These are phyloP conservation scores for Maudiozyma humilis DNA, from an alignment of 1,139 yeast species.

Conservation along the genomic window DNA sequence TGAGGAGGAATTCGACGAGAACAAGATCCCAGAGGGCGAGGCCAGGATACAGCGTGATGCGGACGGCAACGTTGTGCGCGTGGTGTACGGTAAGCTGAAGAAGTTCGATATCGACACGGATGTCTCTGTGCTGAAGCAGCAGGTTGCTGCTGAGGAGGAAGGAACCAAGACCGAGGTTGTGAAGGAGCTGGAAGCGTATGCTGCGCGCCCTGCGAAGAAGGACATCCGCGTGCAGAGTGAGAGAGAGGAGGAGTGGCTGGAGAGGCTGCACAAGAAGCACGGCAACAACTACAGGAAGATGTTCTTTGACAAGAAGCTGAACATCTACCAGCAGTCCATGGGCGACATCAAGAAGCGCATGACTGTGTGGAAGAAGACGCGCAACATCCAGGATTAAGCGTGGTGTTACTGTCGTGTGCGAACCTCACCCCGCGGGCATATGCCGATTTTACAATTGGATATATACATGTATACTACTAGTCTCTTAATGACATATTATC, in stretches of 20 bases:
- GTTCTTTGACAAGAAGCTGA: constrained; percentile 86
- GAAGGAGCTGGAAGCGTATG: constrained; percentile 59
- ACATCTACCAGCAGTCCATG: constrained; percentile 74
- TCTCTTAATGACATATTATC: background rate
- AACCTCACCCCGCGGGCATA: too few species aligned
- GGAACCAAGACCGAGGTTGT: constrained; percentile 46
- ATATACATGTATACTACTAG: constrained; percentile 1
- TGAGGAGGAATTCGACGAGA: constrained; percentile 38
- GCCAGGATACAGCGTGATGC: constrained; percentile 74
- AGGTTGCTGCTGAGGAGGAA: constrained; percentile 26
- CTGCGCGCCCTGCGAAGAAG: constrained; percentile 43
- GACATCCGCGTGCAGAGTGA: constrained; percentile 57
- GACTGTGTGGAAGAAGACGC: constrained; percentile 53
- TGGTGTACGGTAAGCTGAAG: constrained; percentile 59
- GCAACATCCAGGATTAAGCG: constrained; percentile 24
- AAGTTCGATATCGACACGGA: constrained; percentile 25
- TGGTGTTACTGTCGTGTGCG: too few species aligned
- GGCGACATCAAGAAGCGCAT: constrained; percentile 72
- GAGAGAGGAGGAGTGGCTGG: constrained; percentile 71
- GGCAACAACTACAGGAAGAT: constrained; percentile 84
- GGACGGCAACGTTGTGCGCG: constrained; percentile 58
- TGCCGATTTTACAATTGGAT: background rate
- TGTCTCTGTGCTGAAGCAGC: constrained; percentile 26
- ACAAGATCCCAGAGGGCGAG: constrained; percentile 64
- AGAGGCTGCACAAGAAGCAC: constrained; percentile 56